phyloP scores from a whole-genome alignment of 2,329 filamentous ascomycete species.

The Rhytidhysteron rufulum region DNA sequence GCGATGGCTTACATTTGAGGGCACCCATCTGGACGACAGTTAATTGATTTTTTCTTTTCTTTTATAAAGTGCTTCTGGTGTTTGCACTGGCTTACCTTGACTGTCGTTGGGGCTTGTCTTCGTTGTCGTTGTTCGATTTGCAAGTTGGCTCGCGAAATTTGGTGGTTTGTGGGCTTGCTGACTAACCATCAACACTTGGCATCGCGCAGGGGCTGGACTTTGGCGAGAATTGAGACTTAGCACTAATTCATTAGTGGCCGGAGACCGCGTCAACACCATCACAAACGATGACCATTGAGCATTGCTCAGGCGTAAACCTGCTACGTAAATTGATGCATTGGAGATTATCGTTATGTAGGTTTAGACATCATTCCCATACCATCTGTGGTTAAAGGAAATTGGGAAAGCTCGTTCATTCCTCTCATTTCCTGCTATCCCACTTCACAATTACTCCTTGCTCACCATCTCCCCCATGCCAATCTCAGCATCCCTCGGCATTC shows the following conservation, averaged over 20 bases:
- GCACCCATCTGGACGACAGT: constrained; percentile 77
- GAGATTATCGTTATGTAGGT: too few species aligned
- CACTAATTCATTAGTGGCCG: too few species aligned
- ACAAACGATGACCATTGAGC: too few species aligned
- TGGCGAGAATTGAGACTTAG: too few species aligned
- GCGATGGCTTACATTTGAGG: constrained; percentile 67
- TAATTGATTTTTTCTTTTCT: background rate
- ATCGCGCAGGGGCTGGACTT: background rate
- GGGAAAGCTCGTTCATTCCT: too few species aligned
- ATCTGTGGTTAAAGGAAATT: too few species aligned
- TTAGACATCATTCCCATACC: too few species aligned
- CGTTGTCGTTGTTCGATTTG: constrained; percentile 19
- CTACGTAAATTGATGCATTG: too few species aligned
- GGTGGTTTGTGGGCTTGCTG: constrained; percentile 21
- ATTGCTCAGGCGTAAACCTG: too few species aligned
- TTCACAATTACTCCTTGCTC: too few species aligned
- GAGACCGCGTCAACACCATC: too few species aligned
- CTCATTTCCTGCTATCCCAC: too few species aligned
- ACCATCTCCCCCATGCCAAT: background rate
- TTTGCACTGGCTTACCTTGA: constrained; percentile 25
- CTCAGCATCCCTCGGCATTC: constrained; percentile 15
- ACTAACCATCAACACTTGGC: constrained; percentile 15
- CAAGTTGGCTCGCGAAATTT: constrained; percentile 19
- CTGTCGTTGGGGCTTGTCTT: constrained; percentile 32
- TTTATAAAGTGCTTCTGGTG: constrained; percentile 3